Evolutionary conservation across 495 filamentous ascomycete genomes (phyloP).

Genomic region (Sordaria brevicollis): DNA sequence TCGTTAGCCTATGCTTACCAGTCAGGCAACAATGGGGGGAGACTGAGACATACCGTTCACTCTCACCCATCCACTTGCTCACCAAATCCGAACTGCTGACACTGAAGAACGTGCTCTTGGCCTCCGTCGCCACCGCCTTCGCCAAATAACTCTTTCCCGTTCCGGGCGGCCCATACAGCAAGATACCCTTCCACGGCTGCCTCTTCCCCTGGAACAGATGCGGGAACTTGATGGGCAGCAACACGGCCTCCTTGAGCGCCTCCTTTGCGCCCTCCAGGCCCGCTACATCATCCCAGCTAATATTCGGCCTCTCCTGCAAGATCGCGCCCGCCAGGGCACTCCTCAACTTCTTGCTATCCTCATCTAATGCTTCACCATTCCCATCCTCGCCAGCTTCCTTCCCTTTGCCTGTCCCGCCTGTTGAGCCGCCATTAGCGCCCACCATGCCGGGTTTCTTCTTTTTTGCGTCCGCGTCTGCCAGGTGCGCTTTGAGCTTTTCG

Average conservation of each 20-base stretch:
- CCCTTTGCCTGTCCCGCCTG: conserved; percentile 48
- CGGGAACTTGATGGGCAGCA: conserved; percentile 95
- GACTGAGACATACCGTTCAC: conserved; percentile 66
- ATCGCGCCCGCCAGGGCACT: conserved; percentile 88
- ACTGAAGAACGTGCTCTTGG: conserved; percentile 99
- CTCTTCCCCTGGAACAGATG: conserved; percentile 94
- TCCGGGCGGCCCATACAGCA: conserved; percentile 92
- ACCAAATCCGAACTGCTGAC: conserved; percentile 95
- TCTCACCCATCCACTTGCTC: conserved; percentile 99
- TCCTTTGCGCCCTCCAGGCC: conserved; percentile 93
- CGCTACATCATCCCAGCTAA: conserved; percentile 98
- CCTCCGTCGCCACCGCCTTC: conserved; percentile 95
- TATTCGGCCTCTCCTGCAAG: conserved; percentile 84
- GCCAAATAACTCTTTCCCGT: conserved; percentile 96
- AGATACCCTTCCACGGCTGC: conserved; percentile 95
- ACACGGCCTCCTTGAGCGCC: conserved; percentile 92
- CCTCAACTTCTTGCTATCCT: conserved; percentile 89
- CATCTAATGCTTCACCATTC: conserved; percentile 59
- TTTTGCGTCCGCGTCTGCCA: conserved; percentile 67
- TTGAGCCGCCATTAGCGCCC: conserved; percentile 74
- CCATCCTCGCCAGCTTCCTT: conserved; percentile 36
- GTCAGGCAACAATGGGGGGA: background rate
- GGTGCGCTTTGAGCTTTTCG: conserved; percentile 89
- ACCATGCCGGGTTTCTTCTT: conserved; percentile 64
- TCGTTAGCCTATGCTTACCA: background rate